Base-by-base conservation (phyloP, 2,329 filamentous ascomycete species). In the Colletotrichum sp. region DNA sequence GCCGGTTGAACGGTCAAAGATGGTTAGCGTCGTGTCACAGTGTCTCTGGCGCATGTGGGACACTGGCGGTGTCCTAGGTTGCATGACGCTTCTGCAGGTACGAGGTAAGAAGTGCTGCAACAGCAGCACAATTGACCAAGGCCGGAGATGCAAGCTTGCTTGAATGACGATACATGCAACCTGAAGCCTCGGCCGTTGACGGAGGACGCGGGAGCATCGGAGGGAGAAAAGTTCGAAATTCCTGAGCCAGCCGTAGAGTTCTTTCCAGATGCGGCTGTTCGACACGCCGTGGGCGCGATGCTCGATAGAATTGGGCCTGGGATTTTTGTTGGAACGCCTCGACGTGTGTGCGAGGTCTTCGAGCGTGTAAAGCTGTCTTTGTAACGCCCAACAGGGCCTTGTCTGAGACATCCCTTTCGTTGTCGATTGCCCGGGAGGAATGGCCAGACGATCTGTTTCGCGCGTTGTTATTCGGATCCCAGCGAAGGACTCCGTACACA, bases 71-170 rank as follows among this genome's bases (percentile, higher is more conserved):
- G 64, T 69, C 52, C 66, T 49, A 28, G 73, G 57, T 67, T 76
- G 71, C 77, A 79, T 72, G 70, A 67, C 78, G 78, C 77, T 78
- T 79, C 79, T 79, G 79, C 79, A 80, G 79, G 79, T 79, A 77
- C 76, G 76, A 77, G 74, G 77, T 65, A 78, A 77, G 34, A 74
- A n/a, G 73, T 55, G 60, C 60, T 71, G 55, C 21, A 55, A 32
- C 49, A 18, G 36, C 39, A 30, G 36, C 39, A 30, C 49, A 8
- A 32, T 49, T 30, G 52, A 66, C 15, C 59, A 63, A 64, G 63
- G 72, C n/a, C 69, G 24, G 44, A 76, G 24, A 44, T 32, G 28
- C 8, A 74, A 16, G 26, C 39, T 36, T 71, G 34, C 68, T 28
- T 18, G 44, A 26, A 55, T 10, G 59, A 13, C 34, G 32, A 60